Conservation (phyloP, 2,329 filamentous ascomycete genomes). For the Samsoniella hepiali region DNA sequence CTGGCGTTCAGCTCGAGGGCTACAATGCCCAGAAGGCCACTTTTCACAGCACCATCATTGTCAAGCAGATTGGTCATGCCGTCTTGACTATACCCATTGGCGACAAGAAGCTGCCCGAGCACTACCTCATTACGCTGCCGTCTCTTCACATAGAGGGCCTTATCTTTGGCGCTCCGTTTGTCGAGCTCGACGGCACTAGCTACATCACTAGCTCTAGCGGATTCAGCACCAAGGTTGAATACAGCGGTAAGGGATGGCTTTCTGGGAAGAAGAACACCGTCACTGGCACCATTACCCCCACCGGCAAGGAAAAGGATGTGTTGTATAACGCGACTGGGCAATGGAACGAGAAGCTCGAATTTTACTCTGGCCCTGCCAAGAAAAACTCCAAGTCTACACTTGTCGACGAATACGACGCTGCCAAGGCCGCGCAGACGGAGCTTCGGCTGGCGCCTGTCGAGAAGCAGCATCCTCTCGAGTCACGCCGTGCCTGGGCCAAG, state of each 20-base stretch:
- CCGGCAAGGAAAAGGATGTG: conserved; percentile 68
- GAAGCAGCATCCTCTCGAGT: conserved; percentile 82
- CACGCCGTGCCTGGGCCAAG: conserved; percentile 80
- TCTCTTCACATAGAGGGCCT: conserved; percentile 91
- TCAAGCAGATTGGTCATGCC: conserved; percentile 92
- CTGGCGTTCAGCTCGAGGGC: conserved; percentile 75
- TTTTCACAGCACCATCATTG: conserved; percentile 88
- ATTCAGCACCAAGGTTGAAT: conserved; percentile 86
- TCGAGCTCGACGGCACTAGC: conserved; percentile 82
- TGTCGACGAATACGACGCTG: conserved; percentile 60
- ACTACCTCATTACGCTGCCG: conserved; percentile 88
- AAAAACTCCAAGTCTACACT: conserved; percentile 47
- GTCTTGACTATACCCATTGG: conserved; percentile 66
- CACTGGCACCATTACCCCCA: conserved; percentile 67
- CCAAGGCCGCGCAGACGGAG: conserved; percentile 56
- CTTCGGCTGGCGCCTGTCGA: conserved; percentile 70
- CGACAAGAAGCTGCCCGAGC: conserved; percentile 48
- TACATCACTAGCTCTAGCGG: conserved; percentile 85
- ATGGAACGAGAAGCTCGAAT: conserved; percentile 81
- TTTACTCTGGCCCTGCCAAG: conserved; percentile 63
- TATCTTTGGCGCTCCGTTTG: conserved; percentile 80
- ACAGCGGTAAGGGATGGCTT: conserved; percentile 90
- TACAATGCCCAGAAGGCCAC: conserved; percentile 97
- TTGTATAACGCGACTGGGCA: conserved; percentile 83
- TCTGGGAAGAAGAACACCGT: conserved; percentile 95